These are phyloP conservation scores for Sporothrix phasma DNA, from an alignment of 2,329 filamentous ascomycete species.

Conservation along the genomic window DNA sequence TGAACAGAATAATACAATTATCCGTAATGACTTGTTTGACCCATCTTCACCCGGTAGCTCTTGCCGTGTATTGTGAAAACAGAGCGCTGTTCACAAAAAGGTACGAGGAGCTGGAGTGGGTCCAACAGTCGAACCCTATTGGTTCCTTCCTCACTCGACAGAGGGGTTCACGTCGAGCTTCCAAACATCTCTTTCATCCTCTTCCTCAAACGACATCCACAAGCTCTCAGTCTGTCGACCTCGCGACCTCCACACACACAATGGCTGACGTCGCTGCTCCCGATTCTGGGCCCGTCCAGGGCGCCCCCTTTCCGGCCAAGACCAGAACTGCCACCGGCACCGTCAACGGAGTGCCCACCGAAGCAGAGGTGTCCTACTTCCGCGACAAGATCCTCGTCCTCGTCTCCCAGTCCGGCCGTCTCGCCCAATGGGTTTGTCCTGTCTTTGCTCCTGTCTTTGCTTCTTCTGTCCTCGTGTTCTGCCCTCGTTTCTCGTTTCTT, in stretches of 20 bases:
- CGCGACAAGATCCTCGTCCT: slow-evolving; percentile 87
- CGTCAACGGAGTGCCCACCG: slow-evolving; percentile 60
- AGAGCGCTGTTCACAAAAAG: neutral
- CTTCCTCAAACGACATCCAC: neutral
- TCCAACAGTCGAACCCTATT: neutral
- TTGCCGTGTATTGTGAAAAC: neutral
- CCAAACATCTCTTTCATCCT: neutral
- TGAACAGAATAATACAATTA: too few species aligned
- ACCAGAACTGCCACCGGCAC: slow-evolving; percentile 49
- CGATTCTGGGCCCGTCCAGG: slow-evolving; percentile 24
- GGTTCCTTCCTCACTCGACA: too few species aligned
- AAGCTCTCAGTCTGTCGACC: too few species aligned
- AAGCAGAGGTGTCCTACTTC: slow-evolving; percentile 64
- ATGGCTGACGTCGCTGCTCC: neutral
- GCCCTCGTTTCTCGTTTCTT: neutral
- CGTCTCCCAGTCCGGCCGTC: slow-evolving; percentile 70
- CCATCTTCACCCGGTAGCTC: too few species aligned
- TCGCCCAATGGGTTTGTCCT: slow-evolving; percentile 80
- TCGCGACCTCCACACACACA: neutral
- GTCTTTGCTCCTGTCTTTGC: neutral
- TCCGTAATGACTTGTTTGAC: too few species aligned
- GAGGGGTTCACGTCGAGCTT: too few species aligned
- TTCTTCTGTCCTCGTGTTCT: too few species aligned
- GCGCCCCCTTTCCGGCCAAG: slow-evolving; percentile 43
- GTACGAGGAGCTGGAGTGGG: neutral